Conservation (phyloP, 2,329 filamentous ascomycete genomes). For the Metarhizium album region DNA sequence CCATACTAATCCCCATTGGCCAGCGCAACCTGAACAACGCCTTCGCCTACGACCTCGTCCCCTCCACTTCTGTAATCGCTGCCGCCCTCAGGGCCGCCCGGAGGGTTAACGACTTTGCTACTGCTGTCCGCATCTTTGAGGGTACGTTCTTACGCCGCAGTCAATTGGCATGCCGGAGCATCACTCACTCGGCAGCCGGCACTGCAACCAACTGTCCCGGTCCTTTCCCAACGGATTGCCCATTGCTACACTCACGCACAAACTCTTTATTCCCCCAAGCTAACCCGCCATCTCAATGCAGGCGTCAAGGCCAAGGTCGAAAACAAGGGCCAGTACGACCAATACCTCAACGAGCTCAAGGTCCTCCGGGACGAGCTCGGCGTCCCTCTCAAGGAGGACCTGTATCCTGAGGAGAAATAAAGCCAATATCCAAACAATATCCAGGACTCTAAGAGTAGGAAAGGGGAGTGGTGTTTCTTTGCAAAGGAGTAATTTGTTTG, state of each 20-base stretch:
- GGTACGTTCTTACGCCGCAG: conserved; percentile 51
- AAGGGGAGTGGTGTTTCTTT: neutral
- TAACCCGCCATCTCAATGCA: conserved; percentile 24
- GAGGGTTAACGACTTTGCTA: conserved; percentile 97
- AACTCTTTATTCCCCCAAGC: neutral
- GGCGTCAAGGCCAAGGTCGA: conserved; percentile 99
- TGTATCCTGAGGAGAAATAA: conserved; percentile 62
- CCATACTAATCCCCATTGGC: conserved; percentile 8
- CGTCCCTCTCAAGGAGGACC: conserved; percentile 79
- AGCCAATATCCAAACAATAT: conserved; percentile 10
- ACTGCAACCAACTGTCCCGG: neutral
- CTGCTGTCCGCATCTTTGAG: conserved; percentile 96
- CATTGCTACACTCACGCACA: neutral
- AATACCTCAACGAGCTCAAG: conserved; percentile 92
- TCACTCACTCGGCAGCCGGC: neutral
- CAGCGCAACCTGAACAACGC: conserved; percentile 96
- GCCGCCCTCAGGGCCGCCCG: conserved; percentile 89
- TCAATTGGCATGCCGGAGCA: neutral
- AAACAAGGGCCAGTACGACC: conserved; percentile 93
- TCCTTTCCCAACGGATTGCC: neutral
- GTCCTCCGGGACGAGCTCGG: conserved; percentile 87
- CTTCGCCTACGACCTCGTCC: conserved; percentile 99
- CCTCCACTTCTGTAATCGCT: conserved; percentile 79
- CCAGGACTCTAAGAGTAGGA: neutral
- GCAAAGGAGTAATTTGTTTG: conserved; percentile 2